These are phyloP conservation scores for Wickerhamomyces alni DNA, from an alignment of 805 yeast genomes.

Conservation along the genomic window DNA sequence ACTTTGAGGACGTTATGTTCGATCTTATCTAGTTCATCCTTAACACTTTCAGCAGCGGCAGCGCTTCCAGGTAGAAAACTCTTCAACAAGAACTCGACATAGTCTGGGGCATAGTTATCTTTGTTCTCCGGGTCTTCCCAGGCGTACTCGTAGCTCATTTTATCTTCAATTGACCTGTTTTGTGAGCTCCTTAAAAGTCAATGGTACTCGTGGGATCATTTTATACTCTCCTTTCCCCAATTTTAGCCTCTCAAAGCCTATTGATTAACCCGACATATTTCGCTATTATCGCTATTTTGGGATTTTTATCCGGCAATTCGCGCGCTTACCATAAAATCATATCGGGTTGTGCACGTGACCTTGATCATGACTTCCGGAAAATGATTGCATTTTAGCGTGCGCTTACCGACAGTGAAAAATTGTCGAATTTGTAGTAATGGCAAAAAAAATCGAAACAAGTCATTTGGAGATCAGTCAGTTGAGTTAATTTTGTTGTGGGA, in stretches of 20 bases:
- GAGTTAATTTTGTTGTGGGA: no score
- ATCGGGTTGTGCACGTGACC: no score
- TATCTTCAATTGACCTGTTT: no score
- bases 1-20: background rate
- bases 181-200: no score
- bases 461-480: background rate
- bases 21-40: background rate
- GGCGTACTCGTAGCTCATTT: background rate
- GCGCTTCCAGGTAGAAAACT: background rate
- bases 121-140: background rate
- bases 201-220: no score
- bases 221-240: no score
- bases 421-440: background rate
- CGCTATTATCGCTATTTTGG: no score
- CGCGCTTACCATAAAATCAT: no score
- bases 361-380: background rate
- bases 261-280: no score
- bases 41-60: background rate
- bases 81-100: background rate
- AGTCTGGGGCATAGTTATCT: background rate
- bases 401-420: background rate
- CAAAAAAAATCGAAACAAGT: background rate
- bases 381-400: background rate
- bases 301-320: no score
- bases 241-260: no score